Evolutionary conservation across 2,329 filamentous ascomycete species (phyloP).

Genomic region (Cladophialophora yegresii): DNA sequence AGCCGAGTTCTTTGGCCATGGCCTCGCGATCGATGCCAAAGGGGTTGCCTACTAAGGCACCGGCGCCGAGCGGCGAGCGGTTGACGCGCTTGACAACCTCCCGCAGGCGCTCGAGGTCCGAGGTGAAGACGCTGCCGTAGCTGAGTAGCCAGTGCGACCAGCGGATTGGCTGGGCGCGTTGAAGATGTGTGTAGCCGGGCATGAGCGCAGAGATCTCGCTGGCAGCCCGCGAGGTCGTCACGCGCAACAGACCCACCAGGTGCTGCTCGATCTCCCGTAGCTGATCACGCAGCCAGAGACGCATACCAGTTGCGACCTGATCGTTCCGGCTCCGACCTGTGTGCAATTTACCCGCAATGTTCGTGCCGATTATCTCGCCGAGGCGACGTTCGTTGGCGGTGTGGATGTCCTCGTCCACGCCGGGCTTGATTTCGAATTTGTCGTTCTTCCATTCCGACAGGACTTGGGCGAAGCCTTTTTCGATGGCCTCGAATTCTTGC

Average conservation of each 20-base stretch:
- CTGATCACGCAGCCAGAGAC: constrained; percentile 79
- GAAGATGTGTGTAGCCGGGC: constrained; percentile 86
- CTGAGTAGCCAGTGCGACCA: constrained; percentile 82
- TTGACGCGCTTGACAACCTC: constrained; percentile 76
- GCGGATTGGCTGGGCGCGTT: constrained; percentile 74
- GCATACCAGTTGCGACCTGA: constrained; percentile 87
- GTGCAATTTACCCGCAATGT: constrained; percentile 81
- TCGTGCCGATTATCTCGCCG: constrained; percentile 82
- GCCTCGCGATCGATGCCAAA: constrained; percentile 78
- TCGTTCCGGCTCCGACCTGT: constrained; percentile 87
- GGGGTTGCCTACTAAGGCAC: constrained; percentile 77
- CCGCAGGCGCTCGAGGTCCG: constrained; percentile 74
- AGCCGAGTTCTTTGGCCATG: constrained; percentile 79
- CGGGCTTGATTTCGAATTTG: constrained; percentile 4
- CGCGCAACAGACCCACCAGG: constrained; percentile 68
- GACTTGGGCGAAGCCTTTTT: constrained; percentile 62
- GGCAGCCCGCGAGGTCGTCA: constrained; percentile 70
- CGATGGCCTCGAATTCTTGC: constrained; percentile 73
- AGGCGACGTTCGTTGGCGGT: constrained; percentile 71
- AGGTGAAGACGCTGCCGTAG: constrained; percentile 69
- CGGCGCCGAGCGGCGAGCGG: constrained; percentile 67
- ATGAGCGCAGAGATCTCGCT: constrained; percentile 74
- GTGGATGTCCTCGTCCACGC: constrained; percentile 52
- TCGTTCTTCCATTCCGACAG: constrained; percentile 15
- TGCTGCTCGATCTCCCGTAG: constrained; percentile 68